Conservation (phyloP, 1,284 basidiomycete species). For the Rhodotorula sp. region DNA sequence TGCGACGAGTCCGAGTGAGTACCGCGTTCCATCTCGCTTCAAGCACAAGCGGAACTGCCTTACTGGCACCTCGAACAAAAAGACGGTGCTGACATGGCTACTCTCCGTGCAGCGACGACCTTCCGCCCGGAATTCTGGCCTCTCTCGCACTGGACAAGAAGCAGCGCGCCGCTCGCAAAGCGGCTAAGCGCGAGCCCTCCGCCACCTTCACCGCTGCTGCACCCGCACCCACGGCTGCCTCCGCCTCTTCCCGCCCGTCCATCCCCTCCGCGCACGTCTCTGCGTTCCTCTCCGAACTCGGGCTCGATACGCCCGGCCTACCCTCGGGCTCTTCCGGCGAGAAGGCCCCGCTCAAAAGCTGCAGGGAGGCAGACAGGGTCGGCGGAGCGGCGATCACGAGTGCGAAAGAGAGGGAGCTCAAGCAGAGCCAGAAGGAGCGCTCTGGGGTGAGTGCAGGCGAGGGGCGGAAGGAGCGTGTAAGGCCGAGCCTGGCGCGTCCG, state of each 20-base stretch:
- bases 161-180: neutral
- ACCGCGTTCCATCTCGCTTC: neutral
- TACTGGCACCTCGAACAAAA: neutral
- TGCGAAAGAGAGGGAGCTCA: neutral
- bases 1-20: slow-evolving; percentile 11
- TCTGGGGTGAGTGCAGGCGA: neutral
- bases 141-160: neutral
- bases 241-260: slow-evolving; percentile 3
- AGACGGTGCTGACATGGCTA: rapidly evolving
- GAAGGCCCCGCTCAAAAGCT: slow-evolving; percentile 3
- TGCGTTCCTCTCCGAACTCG: slow-evolving; percentile 26
- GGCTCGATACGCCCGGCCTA: slow-evolving; percentile 25
- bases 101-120: neutral
- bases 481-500: neutral
- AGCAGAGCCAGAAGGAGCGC: neutral
- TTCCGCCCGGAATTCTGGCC: neutral
- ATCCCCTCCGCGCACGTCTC: slow-evolving; percentile 12
- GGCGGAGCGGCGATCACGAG: neutral
- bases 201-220: neutral
- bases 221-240: neutral
- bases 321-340: neutral
- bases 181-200: neutral
- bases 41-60: neutral
- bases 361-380: neutral
- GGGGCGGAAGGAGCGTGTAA: neutral